Conservation (phyloP, 768 basidiomycete species). For the Mycena capillaripes region DNA sequence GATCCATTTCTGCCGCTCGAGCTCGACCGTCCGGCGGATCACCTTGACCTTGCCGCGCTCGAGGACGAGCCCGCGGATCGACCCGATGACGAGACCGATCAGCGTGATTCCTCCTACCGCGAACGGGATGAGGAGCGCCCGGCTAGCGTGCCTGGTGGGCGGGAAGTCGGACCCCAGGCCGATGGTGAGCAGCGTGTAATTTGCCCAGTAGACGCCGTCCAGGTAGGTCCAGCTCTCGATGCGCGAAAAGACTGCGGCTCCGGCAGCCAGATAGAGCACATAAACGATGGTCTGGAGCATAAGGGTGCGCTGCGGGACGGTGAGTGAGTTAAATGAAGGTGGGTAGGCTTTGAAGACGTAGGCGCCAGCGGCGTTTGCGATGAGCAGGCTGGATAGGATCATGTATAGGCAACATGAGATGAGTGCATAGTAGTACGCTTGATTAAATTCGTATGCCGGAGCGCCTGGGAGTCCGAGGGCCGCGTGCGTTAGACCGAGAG, state of each 20-base stretch:
- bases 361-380: constrained; percentile 39
- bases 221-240: constrained; percentile 54
- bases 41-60: constrained; percentile 53
- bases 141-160: constrained; percentile 40
- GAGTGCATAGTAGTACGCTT: constrained; percentile 56
- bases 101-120: constrained; percentile 53
- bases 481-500: constrained; percentile 46
- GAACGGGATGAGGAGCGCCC: constrained; percentile 54
- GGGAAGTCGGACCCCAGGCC: constrained; percentile 58
- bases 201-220: constrained; percentile 58
- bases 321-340: constrained; percentile 52
- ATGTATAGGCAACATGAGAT: constrained; percentile 42
- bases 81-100: constrained; percentile 54
- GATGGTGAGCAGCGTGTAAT: constrained; percentile 58
- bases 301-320: constrained; percentile 55
- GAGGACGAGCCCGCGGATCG: constrained; percentile 54
- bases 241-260: constrained; percentile 52
- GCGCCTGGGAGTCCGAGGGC: constrained; percentile 25
- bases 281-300: constrained; percentile 60
- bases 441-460: constrained; percentile 43
- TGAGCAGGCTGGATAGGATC: constrained; percentile 43
- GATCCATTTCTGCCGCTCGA: constrained; percentile 47
- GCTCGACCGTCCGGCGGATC: constrained; percentile 47
- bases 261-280: constrained; percentile 54
- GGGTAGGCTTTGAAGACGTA: constrained; percentile 51